Conservation (phyloP, 1,139 yeast genomes). For the Yamadazyma atmosphaerica region DNA sequence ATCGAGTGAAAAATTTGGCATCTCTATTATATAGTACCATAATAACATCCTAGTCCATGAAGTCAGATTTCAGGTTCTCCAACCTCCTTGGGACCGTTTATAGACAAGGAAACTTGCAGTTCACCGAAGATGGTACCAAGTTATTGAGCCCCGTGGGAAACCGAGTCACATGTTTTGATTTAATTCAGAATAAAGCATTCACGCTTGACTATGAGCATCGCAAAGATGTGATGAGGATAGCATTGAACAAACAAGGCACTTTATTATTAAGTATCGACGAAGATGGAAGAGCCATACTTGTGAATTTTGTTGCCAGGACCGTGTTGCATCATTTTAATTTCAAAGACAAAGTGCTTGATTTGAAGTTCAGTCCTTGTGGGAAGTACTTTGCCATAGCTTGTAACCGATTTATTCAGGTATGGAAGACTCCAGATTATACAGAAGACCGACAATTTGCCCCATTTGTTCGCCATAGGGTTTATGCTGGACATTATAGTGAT, state of each 20-base stretch:
- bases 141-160: constrained; percentile 93
- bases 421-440: constrained; percentile 83
- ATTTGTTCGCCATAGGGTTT: constrained; percentile 83
- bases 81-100: constrained; percentile 94
- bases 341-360: constrained; percentile 70
- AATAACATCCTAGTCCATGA: constrained; percentile 24
- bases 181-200: constrained; percentile 79
- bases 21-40: constrained; percentile 4
- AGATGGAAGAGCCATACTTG: constrained; percentile 92
- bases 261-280: constrained; percentile 82
- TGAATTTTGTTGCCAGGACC: constrained; percentile 77
- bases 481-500: constrained; percentile 91
- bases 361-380: constrained; percentile 90
- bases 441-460: constrained; percentile 93
- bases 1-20: constrained; percentile 5
- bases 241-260: constrained; percentile 80
- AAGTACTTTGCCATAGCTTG: constrained; percentile 81
- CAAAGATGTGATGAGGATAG: constrained; percentile 75
- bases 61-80: constrained; percentile 61
- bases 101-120: constrained; percentile 85
- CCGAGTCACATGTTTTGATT: constrained; percentile 84
- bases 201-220: constrained; percentile 94
- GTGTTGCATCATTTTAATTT: constrained; percentile 96
- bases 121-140: constrained; percentile 81
- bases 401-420: constrained; percentile 82